phyloP scores from a whole-genome alignment of 257 asterid species.

The Paulownia fortunei region DNA sequence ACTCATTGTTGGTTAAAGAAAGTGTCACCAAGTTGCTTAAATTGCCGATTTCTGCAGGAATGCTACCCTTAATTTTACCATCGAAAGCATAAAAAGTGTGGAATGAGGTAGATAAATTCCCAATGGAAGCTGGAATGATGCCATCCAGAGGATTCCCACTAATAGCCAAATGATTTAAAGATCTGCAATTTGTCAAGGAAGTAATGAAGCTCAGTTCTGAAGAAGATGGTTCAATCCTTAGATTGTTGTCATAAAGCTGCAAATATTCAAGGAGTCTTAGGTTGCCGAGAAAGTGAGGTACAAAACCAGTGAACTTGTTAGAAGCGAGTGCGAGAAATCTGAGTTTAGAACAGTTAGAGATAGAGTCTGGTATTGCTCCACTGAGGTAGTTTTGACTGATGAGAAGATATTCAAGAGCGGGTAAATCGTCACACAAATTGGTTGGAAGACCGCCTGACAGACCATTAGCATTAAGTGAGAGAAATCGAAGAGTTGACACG shows the following conservation, averaged over 20 bases:
- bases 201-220: slow-evolving; percentile 30
- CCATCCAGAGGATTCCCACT: slow-evolving; percentile 27
- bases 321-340: background rate
- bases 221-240: slow-evolving; percentile 12
- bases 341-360: slow-evolving; percentile 46
- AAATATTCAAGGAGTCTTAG: slow-evolving; percentile 21
- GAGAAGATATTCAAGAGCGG: background rate
- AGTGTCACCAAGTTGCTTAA: slow-evolving; percentile 22
- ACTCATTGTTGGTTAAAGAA: background rate
- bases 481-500: slow-evolving; percentile 28
- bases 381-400: background rate
- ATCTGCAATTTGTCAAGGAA: slow-evolving; percentile 41
- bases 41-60: slow-evolving; percentile 27
- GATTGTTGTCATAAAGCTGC: background rate
- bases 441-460: slow-evolving; percentile 37
- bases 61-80: slow-evolving; percentile 24
- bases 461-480: background rate
- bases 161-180: background rate
- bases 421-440: background rate
- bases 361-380: slow-evolving; percentile 36
- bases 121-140: slow-evolving; percentile 33
- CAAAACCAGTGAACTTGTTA: slow-evolving; percentile 36
- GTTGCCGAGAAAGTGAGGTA: slow-evolving; percentile 40
- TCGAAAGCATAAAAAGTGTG: background rate
- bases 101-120: slow-evolving; percentile 40